Evolutionary conservation across 495 filamentous ascomycete species (phyloP), one percentile per base, ranked within the genome.

Genomic region (Lasiosphaeriaceae sp.): DNA sequence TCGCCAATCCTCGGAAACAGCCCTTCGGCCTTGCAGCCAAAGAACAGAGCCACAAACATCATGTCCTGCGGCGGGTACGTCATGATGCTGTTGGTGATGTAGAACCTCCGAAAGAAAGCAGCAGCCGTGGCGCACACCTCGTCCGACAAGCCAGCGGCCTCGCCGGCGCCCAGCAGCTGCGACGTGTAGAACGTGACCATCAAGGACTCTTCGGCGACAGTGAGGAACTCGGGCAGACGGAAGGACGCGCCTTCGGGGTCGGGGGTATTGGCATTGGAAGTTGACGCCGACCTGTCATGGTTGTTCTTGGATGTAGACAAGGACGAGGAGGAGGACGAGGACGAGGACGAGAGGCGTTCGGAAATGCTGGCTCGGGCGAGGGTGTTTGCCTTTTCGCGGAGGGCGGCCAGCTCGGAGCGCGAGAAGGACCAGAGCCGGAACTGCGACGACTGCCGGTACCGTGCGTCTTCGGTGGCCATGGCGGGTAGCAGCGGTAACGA

Each of bases 341-440:
- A 56, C 17, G 47, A 43, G 31, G 56, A 44, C 1, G 56, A 21
- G 29, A 76, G 57, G 22, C 75, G 71, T 53, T 70, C 66, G 24
- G 76, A 83, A 37, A 96, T 90, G 41, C 88, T 84, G 24, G 86
- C 79, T 47, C 79, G 80, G 3, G 93, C 92, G 11, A 84, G 74
- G 17, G 76, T 66, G 71, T 96, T 96, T 11, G 94, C 96, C 16
- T 80, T 84, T 26, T 79, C 74, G 47, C 95, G 88, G 14, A 90
- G 74, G 2, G 84, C 72, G 29, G 79, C 77, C 17, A 98, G 82
- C 11, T 86, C 79, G 9, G 84, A 69, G 9, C 86, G 83, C 0
- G 92, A 90, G 72, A 90, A 97, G n/a, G 92, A 96, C 92, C 95
- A 98, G 39, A 90, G 74, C 39, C 88, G 83, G 69, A 84, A 96